phyloP scores from a whole-genome alignment of 2,329 filamentous ascomycete species.

The Hirsutella minnesotensis region DNA sequence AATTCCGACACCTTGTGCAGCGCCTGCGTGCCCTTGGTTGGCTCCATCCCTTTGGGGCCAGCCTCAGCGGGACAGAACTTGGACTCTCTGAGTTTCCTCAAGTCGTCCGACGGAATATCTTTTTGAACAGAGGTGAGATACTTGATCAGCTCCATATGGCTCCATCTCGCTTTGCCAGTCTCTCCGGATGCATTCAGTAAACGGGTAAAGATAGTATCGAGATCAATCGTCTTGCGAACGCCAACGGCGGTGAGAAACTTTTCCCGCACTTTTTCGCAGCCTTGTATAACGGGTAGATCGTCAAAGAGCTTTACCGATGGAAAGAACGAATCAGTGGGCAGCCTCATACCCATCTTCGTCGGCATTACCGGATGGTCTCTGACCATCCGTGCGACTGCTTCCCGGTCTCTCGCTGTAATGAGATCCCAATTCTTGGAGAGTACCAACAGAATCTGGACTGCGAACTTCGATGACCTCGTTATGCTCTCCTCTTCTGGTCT shows the following conservation, averaged over 20 bases:
- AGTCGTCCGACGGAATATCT: slow-evolving; percentile 76
- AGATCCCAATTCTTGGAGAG: slow-evolving; percentile 86
- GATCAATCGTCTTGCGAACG: slow-evolving; percentile 87
- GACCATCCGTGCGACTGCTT: slow-evolving; percentile 52
- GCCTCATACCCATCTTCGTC: slow-evolving; percentile 81
- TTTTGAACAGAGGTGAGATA: slow-evolving; percentile 83
- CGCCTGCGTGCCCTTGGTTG: slow-evolving; percentile 35
- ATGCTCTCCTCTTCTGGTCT: slow-evolving; percentile 55
- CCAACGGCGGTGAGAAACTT: slow-evolving; percentile 76
- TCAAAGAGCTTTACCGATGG: slow-evolving; percentile 90
- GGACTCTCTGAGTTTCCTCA: slow-evolving; percentile 65
- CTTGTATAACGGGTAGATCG: slow-evolving; percentile 72
- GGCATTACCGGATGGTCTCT: slow-evolving; percentile 66
- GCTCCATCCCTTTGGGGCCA: slow-evolving; percentile 42
- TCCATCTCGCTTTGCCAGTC: slow-evolving; percentile 59
- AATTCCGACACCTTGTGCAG: slow-evolving; percentile 67
- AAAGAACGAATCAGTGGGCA: slow-evolving; percentile 80
- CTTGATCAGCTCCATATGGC: slow-evolving; percentile 86
- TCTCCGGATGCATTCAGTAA: slow-evolving; percentile 53
- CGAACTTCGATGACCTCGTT: slow-evolving; percentile 60
- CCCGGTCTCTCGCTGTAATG: slow-evolving; percentile 54
- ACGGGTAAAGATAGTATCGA: slow-evolving; percentile 85
- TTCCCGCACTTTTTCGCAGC: slow-evolving; percentile 72
- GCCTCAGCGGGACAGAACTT: slow-evolving; percentile 73
- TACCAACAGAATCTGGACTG: slow-evolving; percentile 63